Base-by-base conservation (phyloP, 2,329 filamentous ascomycete genomes). In the Epichloe hybrida region DNA sequence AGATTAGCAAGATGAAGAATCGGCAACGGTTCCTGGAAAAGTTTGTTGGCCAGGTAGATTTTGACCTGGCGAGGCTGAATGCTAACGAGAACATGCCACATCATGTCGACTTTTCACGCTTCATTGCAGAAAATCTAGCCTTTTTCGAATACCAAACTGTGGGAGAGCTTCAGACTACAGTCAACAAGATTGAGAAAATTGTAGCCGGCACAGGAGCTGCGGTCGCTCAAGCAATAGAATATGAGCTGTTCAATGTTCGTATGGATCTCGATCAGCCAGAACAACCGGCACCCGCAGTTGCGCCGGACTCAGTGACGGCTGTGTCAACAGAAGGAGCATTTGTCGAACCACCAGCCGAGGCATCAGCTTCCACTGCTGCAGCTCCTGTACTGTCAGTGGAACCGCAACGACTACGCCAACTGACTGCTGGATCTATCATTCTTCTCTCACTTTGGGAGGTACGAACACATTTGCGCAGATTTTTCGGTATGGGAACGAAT, bases 71-170 rank as follows among this genome's bases (percentile, higher is more conserved):
- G 38, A 88, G 85, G 61, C 72, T 96, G 21, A 80, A 89, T 51
- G 66, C 74, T 1, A 69, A 67, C 0, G 72, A 73, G 11, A 67
- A 73, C 8, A 65, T 79, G 2, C 84, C 86, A 1, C 72, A 80
- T 6, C 83, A 91, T 59, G 73, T 97, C 9, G 74, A 84, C 23
- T 90, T 91, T 58, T 77, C 88, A 4, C 83, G 87, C 20, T 99
- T 97, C 62, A 77, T 95, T 49, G 74, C 89, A 3, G 91, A 98
- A 63, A 97, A 97, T 57, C 64, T 98, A 55, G 88, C 88, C 0
- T 94, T 90, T 65, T 87, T 97, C 55, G 94, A 98, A 49, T 97
- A 95, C 56, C 76, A 81, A 48, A 86, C 85, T 1, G 69, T 91
- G 5, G 88, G 91, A 52, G 93, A 98, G 64, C 69, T 98, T 2